Base-by-base conservation (phyloP, 2,329 filamentous ascomycete genomes). In the Pseudohalonectria lignicola region DNA sequence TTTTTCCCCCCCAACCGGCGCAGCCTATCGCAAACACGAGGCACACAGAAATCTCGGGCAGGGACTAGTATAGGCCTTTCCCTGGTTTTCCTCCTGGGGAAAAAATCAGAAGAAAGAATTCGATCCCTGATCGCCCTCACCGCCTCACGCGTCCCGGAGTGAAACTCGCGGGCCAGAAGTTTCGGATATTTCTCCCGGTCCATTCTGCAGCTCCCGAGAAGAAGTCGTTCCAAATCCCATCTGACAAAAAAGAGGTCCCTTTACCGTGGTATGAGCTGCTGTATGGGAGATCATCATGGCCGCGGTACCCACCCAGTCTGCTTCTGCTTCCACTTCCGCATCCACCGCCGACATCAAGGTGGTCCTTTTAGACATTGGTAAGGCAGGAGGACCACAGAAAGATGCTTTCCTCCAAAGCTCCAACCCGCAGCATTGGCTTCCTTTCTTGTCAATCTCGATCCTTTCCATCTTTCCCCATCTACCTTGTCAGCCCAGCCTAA, bases 281-380 rank as follows among this genome's bases (percentile, higher is more conserved):
- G n/a, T n/a, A 12, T 32, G 25, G 29, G 20, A 30, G 36, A 32
- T 32, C 29, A 32, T 21, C 29, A 37, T 37, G 36, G 36, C 36
- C 23, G 23, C 23, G 8, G 23, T 8, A 7, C 7, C 23, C 8
- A 26, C n/a, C n/a, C n/a, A n/a, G n/a, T n/a, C n/a, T n/a, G 9
- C 35, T 18, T 15, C 30, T 31, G 16, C 30, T 15, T 31, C 30
- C 8, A 18, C 11, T 17, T 15, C 4, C 30, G 30, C 4, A 13
- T 19, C 18, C 31, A 13, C 16, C 2, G 4, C 46, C 41, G 48
- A 54, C 40, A 47, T 66, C 38, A 66, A 67, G 50, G 63, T 67
- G 26, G 61, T 74, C 49, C 55, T 76, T 49, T 65, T 76, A 47
- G 71, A 76, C 55, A 76, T 76, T 53, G 72, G 72, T 76, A 63